These are phyloP conservation scores for Penicillium palitans DNA, from an alignment of 2,329 filamentous ascomycete genomes.

Conservation along the genomic window DNA sequence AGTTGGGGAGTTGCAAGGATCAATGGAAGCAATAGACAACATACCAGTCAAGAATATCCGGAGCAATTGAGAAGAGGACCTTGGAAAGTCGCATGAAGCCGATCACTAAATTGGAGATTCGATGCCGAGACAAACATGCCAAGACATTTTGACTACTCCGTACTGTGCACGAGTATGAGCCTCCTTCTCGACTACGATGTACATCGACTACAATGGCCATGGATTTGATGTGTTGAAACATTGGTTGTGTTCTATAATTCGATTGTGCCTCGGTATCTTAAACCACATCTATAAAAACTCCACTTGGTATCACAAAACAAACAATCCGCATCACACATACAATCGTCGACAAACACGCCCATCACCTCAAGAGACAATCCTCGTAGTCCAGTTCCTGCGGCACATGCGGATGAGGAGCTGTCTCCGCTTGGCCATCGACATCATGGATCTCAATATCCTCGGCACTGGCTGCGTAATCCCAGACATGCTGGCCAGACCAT, in stretches of 20 bases:
- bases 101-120: constrained; percentile 15
- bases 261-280: not conserved
- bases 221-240: not conserved
- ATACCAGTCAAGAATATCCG: constrained; percentile 8
- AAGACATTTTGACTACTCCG: constrained; percentile 9
- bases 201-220: not conserved
- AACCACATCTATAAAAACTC: constrained; percentile 16
- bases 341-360: not conserved
- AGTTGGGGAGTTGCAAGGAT: not conserved
- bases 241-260: not conserved
- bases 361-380: constrained; percentile 9
- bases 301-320: constrained; percentile 22
- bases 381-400: constrained; percentile 10
- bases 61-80: constrained; percentile 11
- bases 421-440: constrained; percentile 11
- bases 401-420: constrained; percentile 1
- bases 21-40: not conserved
- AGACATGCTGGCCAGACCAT: constrained; percentile 20
- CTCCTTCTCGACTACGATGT: not conserved
- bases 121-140: constrained; percentile 21
- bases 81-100: constrained; percentile 18
- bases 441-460: constrained; percentile 7
- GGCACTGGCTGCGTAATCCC: constrained; percentile 14
- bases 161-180: not conserved
- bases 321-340: not conserved